These are phyloP conservation scores for Aspergillus quadricinctus DNA, from an alignment of 2,329 filamentous ascomycete species.

Conservation along the genomic window DNA sequence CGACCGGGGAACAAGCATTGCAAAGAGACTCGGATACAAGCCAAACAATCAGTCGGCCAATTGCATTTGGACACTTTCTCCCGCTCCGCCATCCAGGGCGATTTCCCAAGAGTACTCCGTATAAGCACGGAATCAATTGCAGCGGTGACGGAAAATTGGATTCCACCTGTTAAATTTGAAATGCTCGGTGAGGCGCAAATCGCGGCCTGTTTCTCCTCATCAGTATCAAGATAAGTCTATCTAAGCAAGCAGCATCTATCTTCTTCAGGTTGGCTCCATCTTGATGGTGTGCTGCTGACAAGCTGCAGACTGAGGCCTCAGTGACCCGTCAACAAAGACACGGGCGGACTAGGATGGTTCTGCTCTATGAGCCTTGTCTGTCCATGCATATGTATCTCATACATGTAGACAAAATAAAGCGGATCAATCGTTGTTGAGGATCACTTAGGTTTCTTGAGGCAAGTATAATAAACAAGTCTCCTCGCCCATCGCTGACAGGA, in stretches of 20 bases:
- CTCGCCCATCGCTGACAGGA: no score
- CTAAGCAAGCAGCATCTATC: not conserved
- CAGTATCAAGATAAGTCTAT: not conserved
- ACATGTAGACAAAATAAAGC: no score
- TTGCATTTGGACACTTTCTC: not conserved
- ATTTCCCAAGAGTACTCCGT: slow-evolving; percentile 1
- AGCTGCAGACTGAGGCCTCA: no score
- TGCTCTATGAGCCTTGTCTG: no score
- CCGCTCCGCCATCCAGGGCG: not conserved
- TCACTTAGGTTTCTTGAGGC: no score
- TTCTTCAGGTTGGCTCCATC: no score
- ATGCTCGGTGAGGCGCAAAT: not conserved
- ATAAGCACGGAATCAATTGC: slow-evolving; percentile 17
- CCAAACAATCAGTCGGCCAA: not conserved
- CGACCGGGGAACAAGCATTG: slow-evolving; percentile 5
- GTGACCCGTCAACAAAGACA: no score
- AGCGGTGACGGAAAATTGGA: slow-evolving; percentile 15
- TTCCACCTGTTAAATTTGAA: slow-evolving; percentile 14
- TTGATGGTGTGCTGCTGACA: no score
- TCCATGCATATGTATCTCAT: no score
- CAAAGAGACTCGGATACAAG: not conserved
- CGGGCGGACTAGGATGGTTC: no score
- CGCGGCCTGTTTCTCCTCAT: not conserved
- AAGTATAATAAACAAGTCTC: no score
- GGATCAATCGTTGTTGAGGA: no score